These are phyloP conservation scores for Tubosaeta sp. DNA, from an alignment of 768 basidiomycete genomes.

Conservation along the genomic window DNA sequence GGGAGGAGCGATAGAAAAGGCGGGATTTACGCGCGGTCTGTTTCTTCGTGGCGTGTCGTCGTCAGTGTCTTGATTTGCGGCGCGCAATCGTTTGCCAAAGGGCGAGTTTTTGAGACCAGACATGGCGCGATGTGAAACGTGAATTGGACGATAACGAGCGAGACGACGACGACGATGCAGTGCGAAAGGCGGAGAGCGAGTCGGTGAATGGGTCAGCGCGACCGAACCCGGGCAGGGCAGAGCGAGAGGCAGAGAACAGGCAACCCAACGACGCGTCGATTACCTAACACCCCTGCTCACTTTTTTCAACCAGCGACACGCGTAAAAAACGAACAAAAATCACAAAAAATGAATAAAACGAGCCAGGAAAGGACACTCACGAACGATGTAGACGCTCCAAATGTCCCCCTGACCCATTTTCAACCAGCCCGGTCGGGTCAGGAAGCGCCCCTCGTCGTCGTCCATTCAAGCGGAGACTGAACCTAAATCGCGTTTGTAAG, in stretches of 20 bases:
- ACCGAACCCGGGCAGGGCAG: conserved; percentile 23
- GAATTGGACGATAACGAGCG: conserved; percentile 4
- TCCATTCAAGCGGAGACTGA: conserved; percentile 17
- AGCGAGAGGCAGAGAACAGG: conserved; percentile 15
- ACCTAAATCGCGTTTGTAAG: neutral
- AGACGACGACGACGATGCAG: neutral
- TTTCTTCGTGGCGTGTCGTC: conserved; percentile 54
- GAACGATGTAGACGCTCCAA: neutral
- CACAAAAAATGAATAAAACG: neutral
- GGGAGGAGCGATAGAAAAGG: conserved; percentile 43
- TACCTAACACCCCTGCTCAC: conserved; percentile 20
- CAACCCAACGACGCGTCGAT: conserved; percentile 30
- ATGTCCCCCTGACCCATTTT: conserved; percentile 5
- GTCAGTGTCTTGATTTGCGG: conserved; percentile 53
- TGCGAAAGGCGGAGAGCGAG: neutral
- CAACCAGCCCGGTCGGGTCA: conserved; percentile 10
- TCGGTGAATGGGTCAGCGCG: conserved; percentile 4
- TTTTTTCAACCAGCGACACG: conserved; percentile 26
- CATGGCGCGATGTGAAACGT: conserved; percentile 36
- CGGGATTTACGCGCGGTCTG: conserved; percentile 48
- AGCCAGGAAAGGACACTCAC: neutral
- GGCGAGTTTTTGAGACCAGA: conserved; percentile 80
- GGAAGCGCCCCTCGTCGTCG: neutral
- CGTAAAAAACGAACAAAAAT: conserved; percentile 1
- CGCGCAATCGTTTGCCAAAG: conserved; percentile 79